Evolutionary conservation across 345 rosid genomes (phyloP), one percentile per base, ranked within the genome.

Genomic region (Linum trigynum): DNA sequence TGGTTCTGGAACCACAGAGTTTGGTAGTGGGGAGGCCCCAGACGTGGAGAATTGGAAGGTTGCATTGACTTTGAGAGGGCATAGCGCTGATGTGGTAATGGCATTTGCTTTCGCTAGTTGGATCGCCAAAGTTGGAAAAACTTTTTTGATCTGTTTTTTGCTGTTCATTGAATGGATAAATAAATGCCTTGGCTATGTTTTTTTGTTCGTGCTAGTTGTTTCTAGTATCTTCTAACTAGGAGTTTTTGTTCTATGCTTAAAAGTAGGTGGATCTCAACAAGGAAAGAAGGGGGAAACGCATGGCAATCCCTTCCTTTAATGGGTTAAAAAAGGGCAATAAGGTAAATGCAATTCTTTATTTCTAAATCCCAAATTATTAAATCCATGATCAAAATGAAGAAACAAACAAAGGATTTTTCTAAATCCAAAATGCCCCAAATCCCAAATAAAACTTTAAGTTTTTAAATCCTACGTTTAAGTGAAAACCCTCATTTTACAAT

Each of bases 181-280:
- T 8, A 58, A 11, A 59, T 4, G 32, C 8, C 9, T 15, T 32
- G 40, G 1, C 9, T 39, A 7, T 32, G 3, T 62, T 41, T 1
- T 7, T n/a, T 14, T 35, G 35, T 57, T 12, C 11, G 61, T 12
- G 23, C 38, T 57, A 3, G 38, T 57, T 5, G 7, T 3, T 37
- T 17, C 51, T 41, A 36, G 55, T 65, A 72, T 76, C 16, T 66
- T 78, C 74, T 83, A 81, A 81, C 85, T 71, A 66, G 75, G 72
- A 73, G 60, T 57, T 58, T 79, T 55, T 73, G 65, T 71, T 69
- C 67, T 72, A 69, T 79, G 88, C 84, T 73, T 90, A 73, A 23
- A 86, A 89, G 96, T 95, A 95, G 99, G 99, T 95, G 88, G 99
- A 95, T 95, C 95, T 91, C 77, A 95, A 95, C 77, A n/a, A n/a